These are phyloP conservation scores for Eryngium alpinum DNA, from an alignment of 140 eudicot species.

Conservation along the genomic window DNA sequence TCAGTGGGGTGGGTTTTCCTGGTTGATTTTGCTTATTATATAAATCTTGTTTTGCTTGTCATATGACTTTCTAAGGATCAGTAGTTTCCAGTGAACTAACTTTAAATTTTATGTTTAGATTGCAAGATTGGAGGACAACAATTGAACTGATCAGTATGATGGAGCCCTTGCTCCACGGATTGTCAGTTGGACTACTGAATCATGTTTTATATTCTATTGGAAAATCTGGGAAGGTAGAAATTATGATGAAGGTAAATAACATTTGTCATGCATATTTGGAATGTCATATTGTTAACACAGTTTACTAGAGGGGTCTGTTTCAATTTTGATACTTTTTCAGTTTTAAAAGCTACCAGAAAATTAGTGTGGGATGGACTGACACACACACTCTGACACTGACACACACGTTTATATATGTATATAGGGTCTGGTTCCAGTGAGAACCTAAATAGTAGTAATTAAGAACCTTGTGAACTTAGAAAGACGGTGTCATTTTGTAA, in stretches of 20 bases:
- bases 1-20: background rate
- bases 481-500: no score
- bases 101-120: constrained; percentile 30
- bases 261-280: background rate
- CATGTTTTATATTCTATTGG: constrained; percentile 77
- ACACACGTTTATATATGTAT: no score
- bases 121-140: constrained; percentile 74
- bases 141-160: constrained; percentile 49
- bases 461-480: no score
- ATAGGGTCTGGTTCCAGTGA: no score
- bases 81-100: no score
- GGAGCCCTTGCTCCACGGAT: constrained; percentile 52
- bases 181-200: constrained; percentile 75
- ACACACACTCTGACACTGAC: no score
- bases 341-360: background rate
- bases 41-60: background rate
- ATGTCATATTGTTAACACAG: background rate
- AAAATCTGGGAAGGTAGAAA: constrained; percentile 69
- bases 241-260: constrained; percentile 82
- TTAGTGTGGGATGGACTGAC: no score
- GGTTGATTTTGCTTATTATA: background rate
- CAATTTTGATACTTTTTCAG: background rate
- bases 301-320: no score
- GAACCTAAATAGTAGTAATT: no score
- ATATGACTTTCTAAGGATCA: background rate